These are phyloP conservation scores for Solanum etuberosum DNA, from an alignment of 257 asterid genomes.

Conservation along the genomic window DNA sequence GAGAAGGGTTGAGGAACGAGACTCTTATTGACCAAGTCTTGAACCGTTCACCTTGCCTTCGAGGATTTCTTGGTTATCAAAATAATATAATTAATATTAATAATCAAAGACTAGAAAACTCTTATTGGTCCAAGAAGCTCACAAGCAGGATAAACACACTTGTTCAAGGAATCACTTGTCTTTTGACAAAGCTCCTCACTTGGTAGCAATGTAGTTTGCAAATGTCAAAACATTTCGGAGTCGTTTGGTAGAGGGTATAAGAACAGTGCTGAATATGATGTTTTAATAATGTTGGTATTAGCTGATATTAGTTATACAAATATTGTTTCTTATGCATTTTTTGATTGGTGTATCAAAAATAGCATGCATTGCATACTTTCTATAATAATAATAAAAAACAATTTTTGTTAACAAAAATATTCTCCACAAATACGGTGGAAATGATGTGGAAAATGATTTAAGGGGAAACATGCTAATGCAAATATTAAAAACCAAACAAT, in stretches of 20 bases:
- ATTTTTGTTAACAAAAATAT: background rate
- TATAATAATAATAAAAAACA: too few relatives aligned
- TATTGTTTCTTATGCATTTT: too few relatives aligned
- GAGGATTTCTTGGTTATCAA: background rate
- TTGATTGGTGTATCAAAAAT: background rate
- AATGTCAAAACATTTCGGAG: background rate
- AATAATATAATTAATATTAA: background rate
- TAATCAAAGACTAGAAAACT: background rate
- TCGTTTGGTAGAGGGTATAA: too few relatives aligned
- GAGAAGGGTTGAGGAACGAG: background rate
- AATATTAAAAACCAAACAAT: background rate
- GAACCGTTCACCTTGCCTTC: background rate
- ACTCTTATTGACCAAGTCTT: background rate
- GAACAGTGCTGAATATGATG: too few relatives aligned
- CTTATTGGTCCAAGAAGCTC: background rate
- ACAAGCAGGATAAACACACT: background rate
- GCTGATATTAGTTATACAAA: background rate
- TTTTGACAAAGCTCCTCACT: background rate
- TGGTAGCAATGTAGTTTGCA: background rate
- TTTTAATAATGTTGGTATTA: background rate
- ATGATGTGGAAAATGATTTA: background rate
- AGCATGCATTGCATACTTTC: background rate
- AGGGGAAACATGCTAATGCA: background rate
- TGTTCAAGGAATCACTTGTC: background rate
- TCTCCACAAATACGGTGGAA: background rate